phyloP scores from a whole-genome alignment of 805 yeast genomes.

The Saccharomyces kudriavzevii region DNA sequence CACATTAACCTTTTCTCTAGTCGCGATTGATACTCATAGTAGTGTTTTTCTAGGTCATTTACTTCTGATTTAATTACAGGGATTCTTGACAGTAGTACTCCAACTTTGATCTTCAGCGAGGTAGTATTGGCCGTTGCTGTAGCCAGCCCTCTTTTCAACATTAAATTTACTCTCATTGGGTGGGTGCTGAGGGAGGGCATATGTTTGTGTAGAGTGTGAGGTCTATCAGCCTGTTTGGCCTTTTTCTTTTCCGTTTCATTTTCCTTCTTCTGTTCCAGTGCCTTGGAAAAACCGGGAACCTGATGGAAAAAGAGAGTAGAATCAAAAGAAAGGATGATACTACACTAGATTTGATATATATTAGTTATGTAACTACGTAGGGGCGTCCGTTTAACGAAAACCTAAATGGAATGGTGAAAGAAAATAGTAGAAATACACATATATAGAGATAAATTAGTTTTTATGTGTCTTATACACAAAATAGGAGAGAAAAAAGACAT shows the following conservation, averaged over 20 bases:
- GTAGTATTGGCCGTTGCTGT: slow-evolving; percentile 14
- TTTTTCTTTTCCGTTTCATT: background rate
- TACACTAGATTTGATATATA: background rate
- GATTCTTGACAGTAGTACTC: slow-evolving; percentile 63
- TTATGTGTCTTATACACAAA: background rate
- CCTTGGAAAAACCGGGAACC: background rate
- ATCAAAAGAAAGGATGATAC: background rate
- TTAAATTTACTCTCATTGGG: background rate
- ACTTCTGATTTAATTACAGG: slow-evolving; percentile 81
- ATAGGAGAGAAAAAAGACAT: background rate
- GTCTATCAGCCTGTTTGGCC: background rate
- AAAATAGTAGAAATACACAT: background rate
- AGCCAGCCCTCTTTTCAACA: slow-evolving; percentile 11
- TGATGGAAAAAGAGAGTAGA: background rate
- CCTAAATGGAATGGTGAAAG: background rate
- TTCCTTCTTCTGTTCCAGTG: background rate
- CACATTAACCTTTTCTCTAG: slow-evolving; percentile 88
- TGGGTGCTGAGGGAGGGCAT: background rate
- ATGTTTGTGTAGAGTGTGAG: background rate
- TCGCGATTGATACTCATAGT: slow-evolving; percentile 76
- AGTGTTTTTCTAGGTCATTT: slow-evolving; percentile 62
- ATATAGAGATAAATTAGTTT: background rate
- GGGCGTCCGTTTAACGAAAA: background rate
- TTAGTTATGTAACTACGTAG: background rate
- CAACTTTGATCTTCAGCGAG: slow-evolving; percentile 32